Conservation (phyloP, 2,329 filamentous ascomycete species). For the Aspergillus terreus region DNA sequence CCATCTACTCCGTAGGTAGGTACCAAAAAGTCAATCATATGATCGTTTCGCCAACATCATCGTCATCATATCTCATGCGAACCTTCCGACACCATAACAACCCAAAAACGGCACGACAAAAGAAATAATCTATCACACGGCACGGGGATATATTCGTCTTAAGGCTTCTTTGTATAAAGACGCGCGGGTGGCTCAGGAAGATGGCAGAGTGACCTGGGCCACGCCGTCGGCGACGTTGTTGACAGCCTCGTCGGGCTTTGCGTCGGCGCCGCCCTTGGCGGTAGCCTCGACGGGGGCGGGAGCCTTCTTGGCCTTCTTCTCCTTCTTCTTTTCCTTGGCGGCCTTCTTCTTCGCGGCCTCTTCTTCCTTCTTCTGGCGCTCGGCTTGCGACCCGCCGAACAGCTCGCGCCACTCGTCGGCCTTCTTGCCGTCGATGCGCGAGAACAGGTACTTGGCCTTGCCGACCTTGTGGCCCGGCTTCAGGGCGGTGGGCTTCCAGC, state of each 20-base stretch:
- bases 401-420: slow-evolving; percentile 76
- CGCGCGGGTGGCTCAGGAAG: slow-evolving; percentile 24
- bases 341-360: slow-evolving; percentile 40
- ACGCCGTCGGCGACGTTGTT: slow-evolving; percentile 41
- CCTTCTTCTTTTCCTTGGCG: slow-evolving; percentile 10
- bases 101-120: not conserved
- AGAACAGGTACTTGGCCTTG: slow-evolving; percentile 75
- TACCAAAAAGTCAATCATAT: not conserved
- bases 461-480: slow-evolving; percentile 76
- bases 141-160: slow-evolving; percentile 3
- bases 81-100: slow-evolving; percentile 1
- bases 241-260: slow-evolving; percentile 28
- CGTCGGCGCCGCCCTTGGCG: slow-evolving; percentile 33
- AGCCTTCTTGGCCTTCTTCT: slow-evolving; percentile 4
- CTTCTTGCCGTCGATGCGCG: slow-evolving; percentile 77
- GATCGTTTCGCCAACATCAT: not conserved
- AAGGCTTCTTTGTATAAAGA: not conserved
- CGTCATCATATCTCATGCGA: slow-evolving; percentile 3
- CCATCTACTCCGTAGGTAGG: not conserved
- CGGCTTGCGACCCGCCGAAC: slow-evolving; percentile 64
- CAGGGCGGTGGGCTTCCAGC: slow-evolving; percentile 59
- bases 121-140: slow-evolving; percentile 2
- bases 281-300: slow-evolving; percentile 28
- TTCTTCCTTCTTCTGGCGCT: slow-evolving; percentile 62
- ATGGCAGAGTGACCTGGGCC: slow-evolving; percentile 40